phyloP scores from a whole-genome alignment of 2,329 filamentous ascomycete genomes.

The Trichoderma guizhouense region DNA sequence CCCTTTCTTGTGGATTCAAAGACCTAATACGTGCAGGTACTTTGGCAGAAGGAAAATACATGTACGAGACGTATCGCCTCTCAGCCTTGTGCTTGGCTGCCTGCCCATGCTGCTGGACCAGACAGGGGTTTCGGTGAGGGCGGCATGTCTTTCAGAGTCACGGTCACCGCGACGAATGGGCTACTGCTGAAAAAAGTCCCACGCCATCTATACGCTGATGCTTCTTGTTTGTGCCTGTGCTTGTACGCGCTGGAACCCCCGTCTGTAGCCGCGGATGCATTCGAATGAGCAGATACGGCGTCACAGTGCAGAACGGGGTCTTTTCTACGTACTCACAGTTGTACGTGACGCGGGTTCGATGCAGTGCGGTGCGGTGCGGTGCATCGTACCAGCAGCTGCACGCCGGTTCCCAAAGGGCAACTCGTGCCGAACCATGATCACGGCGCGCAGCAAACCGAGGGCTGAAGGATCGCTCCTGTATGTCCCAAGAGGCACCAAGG shows the following conservation, averaged over 20 bases:
- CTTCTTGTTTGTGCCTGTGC: background rate
- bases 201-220: background rate
- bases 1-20: background rate
- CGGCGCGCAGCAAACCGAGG: background rate
- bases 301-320: background rate
- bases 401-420: background rate
- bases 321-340: background rate
- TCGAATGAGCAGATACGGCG: background rate
- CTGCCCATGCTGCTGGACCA: constrained; percentile 4
- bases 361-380: background rate
- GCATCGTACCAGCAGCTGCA: background rate
- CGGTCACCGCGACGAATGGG: background rate
- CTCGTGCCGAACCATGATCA: background rate
- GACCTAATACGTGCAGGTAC: background rate
- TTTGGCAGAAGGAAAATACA: background rate
- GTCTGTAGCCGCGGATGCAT: background rate
- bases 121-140: constrained; percentile 7
- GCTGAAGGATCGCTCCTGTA: background rate
- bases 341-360: background rate
- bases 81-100: constrained; percentile 11
- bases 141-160: background rate
- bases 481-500: background rate
- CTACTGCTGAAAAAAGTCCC: background rate
- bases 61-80: background rate
- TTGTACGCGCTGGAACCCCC: background rate